Conservation (phyloP, 306 rosid species). For the Citrullus amarus region DNA sequence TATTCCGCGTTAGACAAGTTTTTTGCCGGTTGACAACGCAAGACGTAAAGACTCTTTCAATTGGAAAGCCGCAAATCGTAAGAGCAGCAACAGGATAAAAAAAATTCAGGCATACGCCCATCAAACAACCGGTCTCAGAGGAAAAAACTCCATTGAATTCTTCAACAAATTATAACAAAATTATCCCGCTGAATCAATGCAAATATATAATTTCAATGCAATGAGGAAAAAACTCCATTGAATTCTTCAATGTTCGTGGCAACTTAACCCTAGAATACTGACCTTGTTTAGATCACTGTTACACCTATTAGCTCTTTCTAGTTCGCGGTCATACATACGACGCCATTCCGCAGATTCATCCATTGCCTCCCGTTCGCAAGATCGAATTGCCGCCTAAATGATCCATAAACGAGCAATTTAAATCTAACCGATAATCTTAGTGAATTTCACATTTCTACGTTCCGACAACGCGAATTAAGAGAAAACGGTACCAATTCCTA, state of each 20-base stretch:
- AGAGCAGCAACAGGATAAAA: background rate
- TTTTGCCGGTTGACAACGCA: background rate
- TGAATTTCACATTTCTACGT: background rate
- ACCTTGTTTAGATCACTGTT: constrained; percentile 53
- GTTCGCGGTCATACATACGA: constrained; percentile 52
- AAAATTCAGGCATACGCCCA: background rate
- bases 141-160: too few species aligned
- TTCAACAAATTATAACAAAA: background rate
- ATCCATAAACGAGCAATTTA: background rate
- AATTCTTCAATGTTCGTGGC: background rate
- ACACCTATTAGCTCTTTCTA: constrained; percentile 37
- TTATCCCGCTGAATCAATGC: background rate
- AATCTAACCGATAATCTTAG: background rate
- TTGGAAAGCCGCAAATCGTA: background rate
- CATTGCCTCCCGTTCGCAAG: constrained; percentile 73
- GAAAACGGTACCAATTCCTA: background rate
- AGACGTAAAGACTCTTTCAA: background rate
- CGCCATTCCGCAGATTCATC: constrained; percentile 99
- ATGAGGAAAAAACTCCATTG: background rate
- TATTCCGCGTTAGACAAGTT: background rate
- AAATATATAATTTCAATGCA: background rate
- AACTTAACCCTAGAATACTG: background rate
- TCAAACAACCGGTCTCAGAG: background rate
- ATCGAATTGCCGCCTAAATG: constrained; percentile 56
- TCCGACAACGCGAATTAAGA: background rate